phyloP scores from a whole-genome alignment of 345 rosid species.

The Geranium rotundifolium region DNA sequence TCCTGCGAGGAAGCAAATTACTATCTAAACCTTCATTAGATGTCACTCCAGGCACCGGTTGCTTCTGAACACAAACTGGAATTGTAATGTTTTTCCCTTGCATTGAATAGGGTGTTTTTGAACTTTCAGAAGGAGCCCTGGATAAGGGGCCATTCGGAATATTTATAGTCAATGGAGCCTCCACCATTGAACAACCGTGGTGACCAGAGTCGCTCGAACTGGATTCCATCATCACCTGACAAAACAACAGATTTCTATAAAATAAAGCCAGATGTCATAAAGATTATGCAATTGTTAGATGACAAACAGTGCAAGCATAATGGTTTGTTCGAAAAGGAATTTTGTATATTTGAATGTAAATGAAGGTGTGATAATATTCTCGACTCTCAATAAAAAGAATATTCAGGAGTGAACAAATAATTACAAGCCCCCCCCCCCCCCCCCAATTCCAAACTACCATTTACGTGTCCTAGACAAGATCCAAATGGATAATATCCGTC shows the following conservation, averaged over 20 bases:
- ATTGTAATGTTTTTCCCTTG: conserved; percentile 62
- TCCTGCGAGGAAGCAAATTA: conserved; percentile 41
- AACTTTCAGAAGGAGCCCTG: conserved; percentile 33
- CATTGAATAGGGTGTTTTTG: conserved; percentile 30
- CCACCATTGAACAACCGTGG: conserved; percentile 43
- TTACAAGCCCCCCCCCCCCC: background rate
- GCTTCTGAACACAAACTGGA: conserved; percentile 72
- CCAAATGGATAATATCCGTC: no score
- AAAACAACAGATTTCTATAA: conserved; percentile 10
- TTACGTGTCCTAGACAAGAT: no score
- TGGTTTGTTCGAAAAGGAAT: background rate
- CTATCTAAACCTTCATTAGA: conserved; percentile 38
- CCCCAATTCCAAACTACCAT: background rate
- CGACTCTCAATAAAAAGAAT: background rate
- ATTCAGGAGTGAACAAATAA: background rate
- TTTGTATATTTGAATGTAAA: background rate
- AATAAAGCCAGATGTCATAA: no score
- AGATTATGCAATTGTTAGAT: background rate
- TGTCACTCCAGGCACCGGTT: conserved; percentile 25
- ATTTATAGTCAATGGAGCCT: conserved; percentile 83
- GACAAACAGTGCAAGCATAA: conserved; percentile 6
- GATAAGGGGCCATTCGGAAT: conserved; percentile 49
- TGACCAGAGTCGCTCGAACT: conserved; percentile 48
- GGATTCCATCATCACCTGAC: conserved; percentile 76
- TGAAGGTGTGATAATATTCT: background rate